Evolutionary conservation across 73 alveolate species (phyloP).

Genomic region (Tetrahymena borealis): DNA sequence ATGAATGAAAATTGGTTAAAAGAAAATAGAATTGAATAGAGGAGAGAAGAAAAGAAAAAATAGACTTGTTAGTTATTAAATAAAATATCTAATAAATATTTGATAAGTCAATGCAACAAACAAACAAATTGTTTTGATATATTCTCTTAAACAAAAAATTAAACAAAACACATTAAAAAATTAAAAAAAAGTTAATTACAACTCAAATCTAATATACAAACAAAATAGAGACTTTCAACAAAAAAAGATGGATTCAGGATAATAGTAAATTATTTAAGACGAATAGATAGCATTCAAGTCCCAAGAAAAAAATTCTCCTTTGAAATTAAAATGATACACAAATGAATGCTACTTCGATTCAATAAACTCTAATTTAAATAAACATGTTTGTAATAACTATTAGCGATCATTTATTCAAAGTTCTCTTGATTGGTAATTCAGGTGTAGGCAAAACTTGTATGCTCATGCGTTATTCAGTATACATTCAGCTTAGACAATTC

Average conservation of each 20-base stretch:
- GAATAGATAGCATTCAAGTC: too few relatives aligned
- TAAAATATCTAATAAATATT: neutral
- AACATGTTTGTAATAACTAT: too few relatives aligned
- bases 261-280: neutral
- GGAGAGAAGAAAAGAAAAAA: neutral
- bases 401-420: slow-evolving; percentile 62
- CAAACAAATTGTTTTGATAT: neutral
- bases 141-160: neutral
- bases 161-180: neutral
- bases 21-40: neutral
- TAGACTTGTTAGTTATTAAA: neutral
- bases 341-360: too few relatives aligned
- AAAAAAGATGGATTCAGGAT: slow-evolving; percentile 3
- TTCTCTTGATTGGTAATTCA: slow-evolving; percentile 63
- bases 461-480: slow-evolving; percentile 44
- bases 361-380: too few relatives aligned
- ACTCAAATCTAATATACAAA: neutral
- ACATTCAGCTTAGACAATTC: too few relatives aligned
- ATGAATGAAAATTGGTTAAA: neutral
- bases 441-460: slow-evolving; percentile 67
- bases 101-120: neutral
- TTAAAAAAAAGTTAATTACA: neutral
- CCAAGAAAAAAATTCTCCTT: too few relatives aligned
- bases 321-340: too few relatives aligned
- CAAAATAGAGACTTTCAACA: neutral